Percentiles rank a stretch among this genome's conserved stretches.
These are phyloP conservation scores for Lodderomyces theae DNA, from an alignment of 1,139 yeast species.

Conservation along the genomic window DNA sequence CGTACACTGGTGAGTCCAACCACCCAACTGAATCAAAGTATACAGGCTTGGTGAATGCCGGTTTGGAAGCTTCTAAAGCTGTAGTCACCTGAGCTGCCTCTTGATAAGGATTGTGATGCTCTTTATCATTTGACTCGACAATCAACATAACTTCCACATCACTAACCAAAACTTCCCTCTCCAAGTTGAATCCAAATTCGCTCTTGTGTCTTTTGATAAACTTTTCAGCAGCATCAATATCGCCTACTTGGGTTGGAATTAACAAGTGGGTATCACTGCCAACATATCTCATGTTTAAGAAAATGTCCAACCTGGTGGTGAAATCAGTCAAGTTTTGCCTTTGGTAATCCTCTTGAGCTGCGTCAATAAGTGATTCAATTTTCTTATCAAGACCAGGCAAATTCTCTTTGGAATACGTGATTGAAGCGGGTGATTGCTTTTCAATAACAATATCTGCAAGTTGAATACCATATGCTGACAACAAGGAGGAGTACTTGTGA, in stretches of 20 bases:
- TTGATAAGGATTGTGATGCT: constrained; percentile 31
- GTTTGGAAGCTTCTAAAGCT: constrained; percentile 4
- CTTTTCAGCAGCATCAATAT: constrained; percentile 23
- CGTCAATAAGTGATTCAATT: constrained; percentile 22
- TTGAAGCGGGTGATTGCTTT: constrained; percentile 55
- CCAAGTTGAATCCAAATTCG: constrained; percentile 44
- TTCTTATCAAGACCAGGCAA: constrained; percentile 24
- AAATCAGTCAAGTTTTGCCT: constrained; percentile 29
- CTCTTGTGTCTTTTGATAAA: constrained; percentile 33
- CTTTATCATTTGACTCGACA: constrained; percentile 33
- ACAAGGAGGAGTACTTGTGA: constrained; percentile 43
- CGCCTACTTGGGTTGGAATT: constrained; percentile 36
- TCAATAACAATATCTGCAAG: constrained; percentile 57
- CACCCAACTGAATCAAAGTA: constrained; percentile 43
- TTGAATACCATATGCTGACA: constrained; percentile 45
- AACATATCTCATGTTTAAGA: constrained; percentile 73
- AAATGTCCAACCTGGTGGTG: constrained; percentile 50
- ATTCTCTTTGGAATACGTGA: constrained; percentile 22
- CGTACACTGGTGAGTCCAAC: constrained; percentile 50
- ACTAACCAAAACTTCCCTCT: constrained; percentile 63
- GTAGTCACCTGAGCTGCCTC: constrained; percentile 21
- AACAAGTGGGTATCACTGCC: constrained; percentile 88
- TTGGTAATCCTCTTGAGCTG: constrained; percentile 31
- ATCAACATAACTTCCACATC: constrained; percentile 63
- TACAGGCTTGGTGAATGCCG: constrained; percentile 17